Conservation (phyloP, 2,329 filamentous ascomycete species). For the Didymella segeticola region DNA sequence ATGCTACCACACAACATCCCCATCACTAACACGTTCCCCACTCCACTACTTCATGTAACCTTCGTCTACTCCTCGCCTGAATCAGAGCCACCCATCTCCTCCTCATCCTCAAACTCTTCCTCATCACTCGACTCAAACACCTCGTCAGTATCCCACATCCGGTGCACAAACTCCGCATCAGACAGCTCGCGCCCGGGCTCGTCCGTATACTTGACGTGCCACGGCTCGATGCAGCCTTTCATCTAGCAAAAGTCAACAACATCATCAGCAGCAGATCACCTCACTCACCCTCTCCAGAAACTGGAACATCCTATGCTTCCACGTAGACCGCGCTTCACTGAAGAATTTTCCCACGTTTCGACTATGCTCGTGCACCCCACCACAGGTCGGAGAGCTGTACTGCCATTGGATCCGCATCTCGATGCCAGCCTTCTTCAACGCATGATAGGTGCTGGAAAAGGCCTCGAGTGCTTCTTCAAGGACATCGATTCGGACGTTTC, state of each 20-base stretch:
- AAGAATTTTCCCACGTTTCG: neutral
- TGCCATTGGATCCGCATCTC: neutral
- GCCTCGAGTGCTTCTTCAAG: conserved; percentile 3
- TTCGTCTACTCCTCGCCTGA: neutral
- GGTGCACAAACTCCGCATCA: neutral
- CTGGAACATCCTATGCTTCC: neutral
- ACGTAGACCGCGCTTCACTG: neutral
- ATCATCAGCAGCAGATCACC: neutral
- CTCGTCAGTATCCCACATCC: conserved; percentile 1
- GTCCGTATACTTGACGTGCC: neutral
- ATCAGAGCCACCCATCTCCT: neutral
- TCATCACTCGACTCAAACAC: neutral
- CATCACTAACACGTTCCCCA: too few species aligned
- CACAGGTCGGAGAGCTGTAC: neutral
- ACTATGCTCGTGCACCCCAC: neutral
- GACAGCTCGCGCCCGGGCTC: neutral
- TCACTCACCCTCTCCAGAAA: neutral
- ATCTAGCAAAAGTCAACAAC: neutral
- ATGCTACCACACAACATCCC: too few species aligned
- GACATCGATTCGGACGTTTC: conserved; percentile 1
- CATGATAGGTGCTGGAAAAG: neutral
- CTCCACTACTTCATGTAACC: neutral
- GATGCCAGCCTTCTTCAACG: neutral
- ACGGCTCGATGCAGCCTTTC: neutral
- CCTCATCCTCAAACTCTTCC: neutral